Evolutionary conservation across 768 basidiomycete genomes (phyloP), one percentile per base, ranked within the genome.

Genomic region (Podaxis rugospora): DNA sequence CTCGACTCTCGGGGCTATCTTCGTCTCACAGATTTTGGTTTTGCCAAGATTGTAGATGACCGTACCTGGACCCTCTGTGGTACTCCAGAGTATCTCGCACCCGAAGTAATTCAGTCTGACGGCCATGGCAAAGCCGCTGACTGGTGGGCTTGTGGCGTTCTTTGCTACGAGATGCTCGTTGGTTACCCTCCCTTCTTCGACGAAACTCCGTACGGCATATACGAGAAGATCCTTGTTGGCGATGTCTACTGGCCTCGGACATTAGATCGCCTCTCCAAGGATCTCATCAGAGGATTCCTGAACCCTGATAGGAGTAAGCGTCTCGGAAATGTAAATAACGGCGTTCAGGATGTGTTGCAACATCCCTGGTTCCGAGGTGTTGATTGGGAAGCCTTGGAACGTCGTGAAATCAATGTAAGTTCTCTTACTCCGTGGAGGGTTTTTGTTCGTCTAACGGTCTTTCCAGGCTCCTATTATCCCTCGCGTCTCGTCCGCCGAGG

Each of bases 141-240:
- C 71, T 99, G 95, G 95, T 99, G 97, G 97, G 96, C 97, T 7
- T 90, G 95, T 68, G 97, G 97, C 18, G 92, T 98, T 50, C 80
- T 99, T 37, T 93, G 92, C 72, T 99, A 96, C 72, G 97, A 99
- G 73, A 98, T 98, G 95, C 85, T 99, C 47, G 96, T 96, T 35
- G 97, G 97, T 1, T 98, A 96, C 70, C 95, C 96, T 27, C 97
- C 97, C 21, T 99, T 98, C 81, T 98, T 93, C 74, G 95, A 98
- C 70, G 93, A 97, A 72, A 93, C 93, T n/a, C 89, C 95, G 0
- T 92, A 96, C 72, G 95, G 93, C 50, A 98, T 98, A 74, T 98
- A 98, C 73, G 96, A 99, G 77, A 96, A 95, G 77, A 98, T 99
- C 64, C 78, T 99, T 42, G 85, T 83, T 60, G 92, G 92, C 28